Evolutionary conservation across 2,329 filamentous ascomycete genomes (phyloP).

Genomic region (Ilyonectria robusta): DNA sequence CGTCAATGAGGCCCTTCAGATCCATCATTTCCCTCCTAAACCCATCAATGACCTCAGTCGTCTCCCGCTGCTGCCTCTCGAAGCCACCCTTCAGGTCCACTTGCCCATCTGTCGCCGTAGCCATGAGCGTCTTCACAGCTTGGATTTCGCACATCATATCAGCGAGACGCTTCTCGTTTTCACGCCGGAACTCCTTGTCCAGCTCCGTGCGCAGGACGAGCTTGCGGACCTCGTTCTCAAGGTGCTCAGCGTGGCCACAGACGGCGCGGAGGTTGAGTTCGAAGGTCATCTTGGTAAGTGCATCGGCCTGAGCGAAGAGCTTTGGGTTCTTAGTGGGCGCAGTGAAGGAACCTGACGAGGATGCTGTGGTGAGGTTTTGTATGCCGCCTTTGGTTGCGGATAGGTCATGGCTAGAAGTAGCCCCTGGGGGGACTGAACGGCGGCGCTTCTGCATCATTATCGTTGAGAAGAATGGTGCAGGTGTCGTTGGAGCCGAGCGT

Average conservation of each 20-base stretch:
- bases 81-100: slow-evolving; percentile 31
- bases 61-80: slow-evolving; percentile 41
- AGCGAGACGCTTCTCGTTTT: slow-evolving; percentile 49
- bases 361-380: neutral
- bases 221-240: slow-evolving; percentile 49
- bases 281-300: slow-evolving; percentile 55
- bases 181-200: slow-evolving; percentile 48
- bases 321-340: slow-evolving; percentile 2
- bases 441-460: slow-evolving; percentile 34
- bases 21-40: slow-evolving; percentile 44
- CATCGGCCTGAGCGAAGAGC: slow-evolving; percentile 49
- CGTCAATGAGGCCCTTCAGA: slow-evolving; percentile 42
- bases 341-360: neutral
- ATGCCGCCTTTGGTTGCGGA: slow-evolving; percentile 20
- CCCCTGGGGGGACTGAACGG: slow-evolving; percentile 29
- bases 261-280: slow-evolving; percentile 54
- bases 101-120: slow-evolving; percentile 25
- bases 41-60: slow-evolving; percentile 30
- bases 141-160: slow-evolving; percentile 51
- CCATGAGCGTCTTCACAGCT: slow-evolving; percentile 48
- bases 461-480: neutral
- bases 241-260: slow-evolving; percentile 45
- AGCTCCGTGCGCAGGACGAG: slow-evolving; percentile 46
- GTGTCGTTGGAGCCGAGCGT: no score
- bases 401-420: slow-evolving; percentile 2